Evolutionary conservation across 2,329 filamentous ascomycete genomes (phyloP), one percentile per base, ranked within the genome.

Genomic region (Colletotrichum camelliae): DNA sequence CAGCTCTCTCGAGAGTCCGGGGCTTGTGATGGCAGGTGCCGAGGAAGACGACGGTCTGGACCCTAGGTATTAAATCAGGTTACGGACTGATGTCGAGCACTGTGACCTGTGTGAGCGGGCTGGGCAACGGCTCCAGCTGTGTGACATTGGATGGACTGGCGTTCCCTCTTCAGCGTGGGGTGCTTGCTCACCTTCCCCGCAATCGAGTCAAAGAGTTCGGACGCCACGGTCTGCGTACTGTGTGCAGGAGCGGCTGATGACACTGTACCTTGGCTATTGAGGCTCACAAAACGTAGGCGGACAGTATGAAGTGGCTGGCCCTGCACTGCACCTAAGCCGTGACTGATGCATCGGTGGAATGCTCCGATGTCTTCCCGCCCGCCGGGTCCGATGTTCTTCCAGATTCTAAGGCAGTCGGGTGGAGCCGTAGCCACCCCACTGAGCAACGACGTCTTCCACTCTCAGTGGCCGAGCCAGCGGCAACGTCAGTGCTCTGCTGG

Each of bases 401-500:
- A 62, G 62, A 43, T 75, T 75, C 73, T 48, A 75, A 73, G 73
- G 24, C 64, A 21, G 35, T 48, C 33, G 29, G 37, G 67, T 70
- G 67, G 67, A 35, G 33, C 29, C 29, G 24, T 24, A 27, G n/a
- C 27, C 43, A 52, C 43, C 43, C 43, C 43, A 52, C 43, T 21
- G 43, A n/a, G n/a, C 43, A 52, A 52, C 43, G n/a, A 52, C 43
- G 43, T 52, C 43, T 43, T 69, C 52, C 52, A 64, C 21, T 67
- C 55, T 57, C 61, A 72, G 27, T 75, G 73, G 73, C 39, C 70
- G 15, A 58, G 62, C 52, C 65, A 48, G 52, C 64, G 73, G 74
- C 70, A 76, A 73, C 57, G 70, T 76, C 74, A 76, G 70, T 76
- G 74, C 74, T 73, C 58, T 35, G 57, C 29, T 55, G 58, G 58